A percentile compares a stretch with the other conserved stretches of the same genome.
These are phyloP conservation scores for Hypoxylon sp. DNA, from an alignment of 2,329 filamentous ascomycete genomes.

Conservation along the genomic window DNA sequence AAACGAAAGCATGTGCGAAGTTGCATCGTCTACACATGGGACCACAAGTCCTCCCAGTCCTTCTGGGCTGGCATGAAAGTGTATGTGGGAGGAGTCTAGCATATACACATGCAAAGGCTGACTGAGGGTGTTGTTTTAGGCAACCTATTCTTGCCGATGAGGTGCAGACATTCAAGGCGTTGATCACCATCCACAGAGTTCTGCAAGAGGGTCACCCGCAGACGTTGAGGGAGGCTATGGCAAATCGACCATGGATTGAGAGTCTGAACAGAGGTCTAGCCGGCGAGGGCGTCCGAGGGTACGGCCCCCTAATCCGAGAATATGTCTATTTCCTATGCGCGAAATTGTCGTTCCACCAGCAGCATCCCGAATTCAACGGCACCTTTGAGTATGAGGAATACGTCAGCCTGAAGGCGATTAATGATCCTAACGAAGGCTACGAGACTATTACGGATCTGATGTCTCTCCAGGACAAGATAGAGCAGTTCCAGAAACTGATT, in stretches of 20 bases:
- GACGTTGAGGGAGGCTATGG: slow-evolving; percentile 88
- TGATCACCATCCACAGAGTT: slow-evolving; percentile 98
- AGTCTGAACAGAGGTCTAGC: slow-evolving; percentile 86
- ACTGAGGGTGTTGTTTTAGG: slow-evolving; percentile 61
- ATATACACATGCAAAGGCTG: slow-evolving; percentile 30
- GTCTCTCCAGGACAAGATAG: slow-evolving; percentile 97
- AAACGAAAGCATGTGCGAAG: slow-evolving; percentile 95
- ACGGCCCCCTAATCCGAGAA: slow-evolving; percentile 92
- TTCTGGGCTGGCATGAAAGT: slow-evolving; percentile 99
- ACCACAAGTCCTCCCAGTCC: slow-evolving; percentile 93
- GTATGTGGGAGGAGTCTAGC: slow-evolving; percentile 66
- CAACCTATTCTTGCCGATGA: slow-evolving; percentile 99
- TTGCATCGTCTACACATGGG: slow-evolving; percentile 99
- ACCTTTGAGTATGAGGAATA: slow-evolving; percentile 99
- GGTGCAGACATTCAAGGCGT: slow-evolving; percentile 97
- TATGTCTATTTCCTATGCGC: slow-evolving; percentile 96
- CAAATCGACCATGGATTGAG: slow-evolving; percentile 91
- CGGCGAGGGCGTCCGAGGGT: slow-evolving; percentile 89
- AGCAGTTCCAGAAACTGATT: slow-evolving; percentile 97
- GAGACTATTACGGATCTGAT: slow-evolving; percentile 98
- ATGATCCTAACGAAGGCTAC: slow-evolving; percentile 97
- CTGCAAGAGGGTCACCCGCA: slow-evolving; percentile 95
- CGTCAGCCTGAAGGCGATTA: slow-evolving; percentile 96
- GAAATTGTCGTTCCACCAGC: slow-evolving; percentile 95
- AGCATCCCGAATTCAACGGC: slow-evolving; percentile 98